phyloP scores from a whole-genome alignment of 2,329 filamentous ascomycete species.

The Myrmaecium sp. region DNA sequence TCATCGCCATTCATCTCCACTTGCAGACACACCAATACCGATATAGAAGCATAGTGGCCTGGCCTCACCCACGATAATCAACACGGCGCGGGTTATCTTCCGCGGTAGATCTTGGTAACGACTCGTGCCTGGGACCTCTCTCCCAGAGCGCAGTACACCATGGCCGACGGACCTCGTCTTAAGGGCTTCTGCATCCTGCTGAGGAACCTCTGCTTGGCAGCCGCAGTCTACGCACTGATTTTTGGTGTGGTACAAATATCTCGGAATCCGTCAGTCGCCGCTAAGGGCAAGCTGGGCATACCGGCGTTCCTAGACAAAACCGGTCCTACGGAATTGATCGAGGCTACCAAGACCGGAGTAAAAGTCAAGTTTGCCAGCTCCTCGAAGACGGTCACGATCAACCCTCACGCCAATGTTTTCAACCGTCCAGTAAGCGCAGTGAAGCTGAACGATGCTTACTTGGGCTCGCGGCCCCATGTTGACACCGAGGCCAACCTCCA shows the following conservation, averaged over 20 bases:
- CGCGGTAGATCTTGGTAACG: too few relatives aligned
- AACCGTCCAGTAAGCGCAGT: conserved; percentile 35
- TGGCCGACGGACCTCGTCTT: conserved; percentile 18
- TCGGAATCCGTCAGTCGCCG: conserved; percentile 21
- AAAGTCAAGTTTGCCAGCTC: conserved; percentile 26
- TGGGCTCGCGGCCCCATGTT: conserved; percentile 33
- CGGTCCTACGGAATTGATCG: conserved; percentile 22
- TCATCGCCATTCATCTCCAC: too few relatives aligned
- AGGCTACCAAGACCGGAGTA: conserved; percentile 22
- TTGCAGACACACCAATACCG: too few relatives aligned
- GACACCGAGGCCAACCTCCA: conserved; percentile 37
- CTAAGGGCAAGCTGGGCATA: conserved; percentile 24
- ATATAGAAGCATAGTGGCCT: too few relatives aligned
- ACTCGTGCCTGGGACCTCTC: too few relatives aligned
- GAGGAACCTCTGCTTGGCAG: conserved; percentile 26
- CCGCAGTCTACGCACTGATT: conserved; percentile 24
- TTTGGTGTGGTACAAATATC: conserved; percentile 25
- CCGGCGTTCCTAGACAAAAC: conserved; percentile 24
- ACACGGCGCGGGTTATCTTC: too few relatives aligned
- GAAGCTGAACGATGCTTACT: conserved; percentile 32
- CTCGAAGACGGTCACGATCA: conserved; percentile 28
- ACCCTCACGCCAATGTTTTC: conserved; percentile 36
- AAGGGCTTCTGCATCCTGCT: conserved; percentile 20
- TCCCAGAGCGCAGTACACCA: conserved; percentile 9
- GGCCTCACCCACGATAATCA: too few relatives aligned